Evolutionary conservation across 169 alveolate genomes (phyloP).

Genomic region (Cryptosporidium sp.): DNA sequence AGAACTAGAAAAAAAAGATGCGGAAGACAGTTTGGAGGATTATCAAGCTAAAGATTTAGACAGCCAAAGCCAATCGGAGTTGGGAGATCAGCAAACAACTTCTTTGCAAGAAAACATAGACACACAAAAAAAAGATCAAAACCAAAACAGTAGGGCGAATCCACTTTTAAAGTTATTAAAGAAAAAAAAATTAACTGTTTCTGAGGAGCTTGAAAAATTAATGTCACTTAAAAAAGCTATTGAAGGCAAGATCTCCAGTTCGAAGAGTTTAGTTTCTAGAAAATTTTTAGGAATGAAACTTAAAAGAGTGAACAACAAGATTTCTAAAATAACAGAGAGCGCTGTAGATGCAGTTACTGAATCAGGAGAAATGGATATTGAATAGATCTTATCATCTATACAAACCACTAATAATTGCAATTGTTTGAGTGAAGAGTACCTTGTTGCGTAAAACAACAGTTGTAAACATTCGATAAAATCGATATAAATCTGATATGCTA

Average conservation of each 20-base stretch:
- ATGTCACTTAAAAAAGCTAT: background rate
- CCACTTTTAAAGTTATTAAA: background rate
- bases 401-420: background rate
- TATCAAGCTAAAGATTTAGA: background rate
- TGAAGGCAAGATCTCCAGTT: background rate
- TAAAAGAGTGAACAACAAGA: background rate
- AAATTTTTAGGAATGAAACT: background rate
- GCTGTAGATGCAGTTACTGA: constrained; percentile 2
- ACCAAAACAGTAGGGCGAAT: too few relatives aligned
- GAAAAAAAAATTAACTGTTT: background rate
- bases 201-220: background rate
- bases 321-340: background rate
- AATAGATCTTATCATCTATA: background rate
- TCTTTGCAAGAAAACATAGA: background rate
- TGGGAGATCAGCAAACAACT: background rate
- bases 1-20: background rate
- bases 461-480: too few relatives aligned
- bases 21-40: background rate
- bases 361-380: background rate
- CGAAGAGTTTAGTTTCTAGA: background rate
- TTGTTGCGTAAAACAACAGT: background rate
- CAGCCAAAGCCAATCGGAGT: background rate
- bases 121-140: background rate
- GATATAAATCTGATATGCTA: background rate
- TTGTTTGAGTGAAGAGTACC: background rate